A percentile compares a stretch with the other conserved stretches of the same genome.
These are phyloP conservation scores for Leucosporidium yakuticum DNA, from an alignment of 768 basidiomycete genomes.

Conservation along the genomic window DNA sequence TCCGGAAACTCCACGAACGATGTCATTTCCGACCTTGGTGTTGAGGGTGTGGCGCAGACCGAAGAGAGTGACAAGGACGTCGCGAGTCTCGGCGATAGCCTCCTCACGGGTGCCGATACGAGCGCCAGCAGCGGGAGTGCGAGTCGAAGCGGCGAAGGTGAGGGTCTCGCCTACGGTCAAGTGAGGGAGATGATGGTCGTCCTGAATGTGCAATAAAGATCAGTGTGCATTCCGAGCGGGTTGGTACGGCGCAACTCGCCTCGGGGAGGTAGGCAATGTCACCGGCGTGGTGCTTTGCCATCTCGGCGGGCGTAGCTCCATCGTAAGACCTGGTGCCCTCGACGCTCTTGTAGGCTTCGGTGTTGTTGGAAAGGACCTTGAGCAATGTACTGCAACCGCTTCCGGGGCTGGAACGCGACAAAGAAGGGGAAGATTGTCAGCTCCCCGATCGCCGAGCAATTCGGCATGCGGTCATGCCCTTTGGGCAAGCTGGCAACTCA, in stretches of 20 bases:
- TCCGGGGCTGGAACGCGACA: slow-evolving; percentile 14
- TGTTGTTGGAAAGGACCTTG: slow-evolving; percentile 51
- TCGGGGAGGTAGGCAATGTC: slow-evolving; percentile 74
- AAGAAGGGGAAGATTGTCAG: slow-evolving; percentile 19
- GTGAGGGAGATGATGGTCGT: slow-evolving; percentile 35
- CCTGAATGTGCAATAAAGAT: neutral
- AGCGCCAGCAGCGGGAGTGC: slow-evolving; percentile 49
- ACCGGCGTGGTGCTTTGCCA: slow-evolving; percentile 57
- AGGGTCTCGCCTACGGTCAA: slow-evolving; percentile 54
- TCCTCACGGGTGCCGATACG: slow-evolving; percentile 44
- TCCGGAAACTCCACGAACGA: slow-evolving; percentile 53
- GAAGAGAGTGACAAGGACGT: slow-evolving; percentile 56
- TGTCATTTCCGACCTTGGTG: slow-evolving; percentile 71
- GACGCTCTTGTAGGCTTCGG: slow-evolving; percentile 44
- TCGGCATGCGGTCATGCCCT: neutral
- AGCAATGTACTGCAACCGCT: slow-evolving; percentile 48
- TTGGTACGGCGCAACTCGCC: slow-evolving; percentile 47
- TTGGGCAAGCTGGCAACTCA: slow-evolving; percentile 43
- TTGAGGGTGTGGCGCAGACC: slow-evolving; percentile 66
- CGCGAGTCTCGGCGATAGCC: slow-evolving; percentile 45
- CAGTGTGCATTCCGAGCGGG: neutral
- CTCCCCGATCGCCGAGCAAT: slow-evolving; percentile 44
- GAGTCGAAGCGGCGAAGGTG: slow-evolving; percentile 51
- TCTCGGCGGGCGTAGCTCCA: slow-evolving; percentile 48
- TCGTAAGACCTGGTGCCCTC: slow-evolving; percentile 49